Percentiles rank a stretch among this genome's conserved stretches.
phyloP scores from a whole-genome alignment of 345 rosid genomes.

The Cardamine occulta region DNA sequence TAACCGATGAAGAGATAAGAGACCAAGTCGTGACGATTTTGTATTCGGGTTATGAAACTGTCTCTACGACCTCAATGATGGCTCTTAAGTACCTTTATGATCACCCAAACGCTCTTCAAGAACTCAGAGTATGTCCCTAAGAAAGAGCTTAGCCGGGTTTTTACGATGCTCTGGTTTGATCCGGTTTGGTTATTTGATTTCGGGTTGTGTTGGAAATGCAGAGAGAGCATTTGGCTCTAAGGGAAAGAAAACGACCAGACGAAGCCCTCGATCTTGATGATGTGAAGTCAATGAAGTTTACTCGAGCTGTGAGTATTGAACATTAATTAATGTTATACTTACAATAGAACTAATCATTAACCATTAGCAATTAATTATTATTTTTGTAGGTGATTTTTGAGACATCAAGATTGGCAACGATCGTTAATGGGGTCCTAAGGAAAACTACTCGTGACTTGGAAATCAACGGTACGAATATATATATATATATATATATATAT shows the following conservation, averaged over 20 bases:
- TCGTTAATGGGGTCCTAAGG: constrained; percentile 83
- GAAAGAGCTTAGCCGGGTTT: not conserved
- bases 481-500: not conserved
- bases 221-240: constrained; percentile 63
- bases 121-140: constrained; percentile 59
- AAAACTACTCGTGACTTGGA: constrained; percentile 70
- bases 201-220: constrained; percentile 17
- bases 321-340: not conserved
- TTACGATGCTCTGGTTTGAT: not conserved
- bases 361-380: not conserved
- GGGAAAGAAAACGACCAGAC: constrained; percentile 46
- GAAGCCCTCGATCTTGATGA: constrained; percentile 58
- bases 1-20: constrained; percentile 68
- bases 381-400: constrained; percentile 65
- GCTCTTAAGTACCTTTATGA: constrained; percentile 78
- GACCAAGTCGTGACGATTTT: constrained; percentile 75
- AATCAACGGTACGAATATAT: constrained; percentile 52
- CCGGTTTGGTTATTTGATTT: not conserved
- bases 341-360: not conserved
- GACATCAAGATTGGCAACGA: constrained; percentile 80
- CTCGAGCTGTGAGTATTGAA: constrained; percentile 58
- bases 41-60: constrained; percentile 84
- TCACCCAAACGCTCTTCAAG: constrained; percentile 65
- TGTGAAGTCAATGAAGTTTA: constrained; percentile 63
- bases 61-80: constrained; percentile 84